These are phyloP conservation scores for Anthostomella pinea DNA, from an alignment of 2,329 filamentous ascomycete genomes.

Conservation along the genomic window DNA sequence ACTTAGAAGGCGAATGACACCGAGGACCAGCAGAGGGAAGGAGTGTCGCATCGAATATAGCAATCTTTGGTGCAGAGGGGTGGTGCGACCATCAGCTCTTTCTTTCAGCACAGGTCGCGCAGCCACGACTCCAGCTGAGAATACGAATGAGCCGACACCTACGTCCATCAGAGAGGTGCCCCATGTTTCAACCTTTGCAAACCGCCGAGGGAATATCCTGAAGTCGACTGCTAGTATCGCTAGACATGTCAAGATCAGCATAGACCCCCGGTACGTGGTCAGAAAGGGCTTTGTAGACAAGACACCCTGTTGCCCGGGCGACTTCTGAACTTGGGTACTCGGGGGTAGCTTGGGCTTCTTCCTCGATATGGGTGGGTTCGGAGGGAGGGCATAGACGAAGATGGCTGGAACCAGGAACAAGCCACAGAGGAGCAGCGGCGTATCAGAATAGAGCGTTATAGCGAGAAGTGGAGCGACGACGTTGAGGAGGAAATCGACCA, in stretches of 20 bases:
- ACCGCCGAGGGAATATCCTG: constrained; percentile 83
- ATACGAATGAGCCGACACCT: constrained; percentile 96
- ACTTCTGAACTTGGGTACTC: constrained; percentile 36
- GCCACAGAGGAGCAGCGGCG: constrained; percentile 69
- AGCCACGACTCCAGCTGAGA: constrained; percentile 87
- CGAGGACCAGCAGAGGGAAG: constrained; percentile 75
- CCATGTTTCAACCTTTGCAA: constrained; percentile 99
- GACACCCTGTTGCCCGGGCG: constrained; percentile 38
- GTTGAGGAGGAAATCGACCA: constrained; percentile 86
- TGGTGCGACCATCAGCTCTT: constrained; percentile 48
- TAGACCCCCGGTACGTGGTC: constrained; percentile 83
- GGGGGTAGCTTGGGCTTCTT: constrained; percentile 51
- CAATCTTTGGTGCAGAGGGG: constrained; percentile 57
- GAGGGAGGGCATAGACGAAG: constrained; percentile 55
- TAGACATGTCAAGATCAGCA: constrained; percentile 87
- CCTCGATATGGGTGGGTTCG: constrained; percentile 38
- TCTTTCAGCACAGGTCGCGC: constrained; percentile 77
- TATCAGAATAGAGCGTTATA: constrained; percentile 77
- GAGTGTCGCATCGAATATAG: constrained; percentile 72
- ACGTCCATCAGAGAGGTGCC: constrained; percentile 98
- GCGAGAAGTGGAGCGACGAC: constrained; percentile 78
- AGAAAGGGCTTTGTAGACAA: constrained; percentile 88
- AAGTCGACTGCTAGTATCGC: constrained; percentile 98
- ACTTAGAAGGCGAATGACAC: constrained; percentile 75
- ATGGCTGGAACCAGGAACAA: constrained; percentile 71